Evolutionary conservation across 192 early-diverging fungal species (phyloP), one percentile per base, ranked within the genome.

Genomic region (Umbelopsis vinacea): DNA sequence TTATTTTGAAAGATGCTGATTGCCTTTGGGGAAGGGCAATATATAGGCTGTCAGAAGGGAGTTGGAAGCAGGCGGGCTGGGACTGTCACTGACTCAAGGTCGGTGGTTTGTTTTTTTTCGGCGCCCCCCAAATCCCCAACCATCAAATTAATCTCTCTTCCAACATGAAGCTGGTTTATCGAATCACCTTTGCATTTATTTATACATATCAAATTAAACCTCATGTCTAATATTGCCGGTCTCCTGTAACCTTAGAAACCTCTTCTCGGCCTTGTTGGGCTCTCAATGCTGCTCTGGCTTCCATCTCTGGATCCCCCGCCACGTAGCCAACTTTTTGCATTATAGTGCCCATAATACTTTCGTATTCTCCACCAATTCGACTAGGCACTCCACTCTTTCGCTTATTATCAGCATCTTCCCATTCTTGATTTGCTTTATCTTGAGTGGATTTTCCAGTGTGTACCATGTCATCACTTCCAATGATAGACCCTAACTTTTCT

Each of bases 351-450:
- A 76, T 72, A 12, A 46, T 46, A 19, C 75, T 71, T 50, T 76
- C 69, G 26, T 72, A 76, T 69, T 76, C 70, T 2, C 75, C 75
- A 69, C 71, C 70, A n/a, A 71, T 40, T 55, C 71, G 66, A 52
- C 75, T 76, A 21, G 75, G 66, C 50, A 55, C 70, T 7, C 66
- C 53, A 38, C 26, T 43, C 6, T 68, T 24, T 19, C 52, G 29
- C 46, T 26, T 24, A n/a, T 50, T 29, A 22, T 71, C 53, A 33
- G 75, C 75, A 14, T 69, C 54, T 69, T 52, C 66, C 46, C 52
- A 50, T 63, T 38, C 38, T n/a, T 69, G 29, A 9, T 40, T 55
- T 3, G 38, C n/a, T 47, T 52, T 7, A 3, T 71, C 75, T 35
- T 69, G 21, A 15, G 52, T 46, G 6, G 23, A 12, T 47, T 26